Percentiles rank a stretch among this genome's conserved stretches.
Conservation (phyloP, 176 grass and related monocot species). For the Calamus simplicifolius region DNA sequence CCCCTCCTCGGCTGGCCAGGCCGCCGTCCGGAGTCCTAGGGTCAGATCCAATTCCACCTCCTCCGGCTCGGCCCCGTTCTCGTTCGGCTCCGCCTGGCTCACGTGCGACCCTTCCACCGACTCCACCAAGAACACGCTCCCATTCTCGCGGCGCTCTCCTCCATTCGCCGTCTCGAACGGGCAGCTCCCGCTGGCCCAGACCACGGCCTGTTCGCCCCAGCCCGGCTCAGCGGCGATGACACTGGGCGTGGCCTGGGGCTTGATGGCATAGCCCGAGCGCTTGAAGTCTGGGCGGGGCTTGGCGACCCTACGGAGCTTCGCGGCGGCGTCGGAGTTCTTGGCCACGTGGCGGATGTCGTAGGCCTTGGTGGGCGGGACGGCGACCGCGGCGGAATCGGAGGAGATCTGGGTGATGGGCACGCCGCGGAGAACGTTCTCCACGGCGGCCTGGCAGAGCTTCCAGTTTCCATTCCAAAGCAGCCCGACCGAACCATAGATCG, state of each 20-base stretch:
- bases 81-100: constrained; percentile 40
- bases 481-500: constrained; percentile 29
- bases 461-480: constrained; percentile 32
- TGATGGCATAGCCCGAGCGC: background rate
- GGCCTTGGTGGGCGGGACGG: constrained; percentile 17
- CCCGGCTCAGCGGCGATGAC: background rate
- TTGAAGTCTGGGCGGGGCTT: constrained; percentile 46
- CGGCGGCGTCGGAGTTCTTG: constrained; percentile 1
- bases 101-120: constrained; percentile 44
- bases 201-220: background rate
- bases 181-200: background rate
- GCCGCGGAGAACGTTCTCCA: constrained; percentile 25
- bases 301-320: constrained; percentile 19
- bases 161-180: constrained; percentile 17
- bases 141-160: constrained; percentile 6
- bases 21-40: constrained; percentile 22
- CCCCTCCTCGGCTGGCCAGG: no score
- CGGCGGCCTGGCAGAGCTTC: constrained; percentile 26
- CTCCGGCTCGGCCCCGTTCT: background rate
- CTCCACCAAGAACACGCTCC: constrained; percentile 30
- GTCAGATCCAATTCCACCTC: constrained; percentile 41
- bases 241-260: background rate
- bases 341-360: constrained; percentile 37
- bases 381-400: background rate
- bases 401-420: constrained; percentile 17